Evolutionary conservation across 257 asterid species (phyloP), one percentile per base, ranked within the genome.

Genomic region (Schizonepeta tenuifolia): DNA sequence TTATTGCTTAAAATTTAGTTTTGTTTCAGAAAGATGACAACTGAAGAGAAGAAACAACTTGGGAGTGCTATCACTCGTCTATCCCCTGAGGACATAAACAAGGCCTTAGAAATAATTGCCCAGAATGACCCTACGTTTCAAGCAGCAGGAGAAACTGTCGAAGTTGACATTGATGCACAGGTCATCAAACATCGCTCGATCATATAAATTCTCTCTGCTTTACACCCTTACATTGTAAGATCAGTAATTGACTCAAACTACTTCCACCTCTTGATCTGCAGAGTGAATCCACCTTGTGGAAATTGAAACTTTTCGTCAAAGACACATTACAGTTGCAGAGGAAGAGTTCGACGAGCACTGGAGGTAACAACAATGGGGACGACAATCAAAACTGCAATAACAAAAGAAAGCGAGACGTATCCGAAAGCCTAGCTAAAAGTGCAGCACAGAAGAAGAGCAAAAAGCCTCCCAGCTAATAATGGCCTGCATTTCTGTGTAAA

Each of bases 201-300:
- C 53, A 7, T 41, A 24, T 67, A 38, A 43, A 0, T 7, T 22
- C 5, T 71, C 65, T 50, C 76, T 17, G 35, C 38, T 36, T 24
- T 14, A n/a, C 67, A 60, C 43, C 46, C 46, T 41, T 70, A 10
- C 35, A 18, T 31, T 11, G 6, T 15, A 70, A 54, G 54, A 62
- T 28, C 71, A 20, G 2, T 3, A 7, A 21, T 7, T 49, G 18
- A 61, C 40, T 6, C 15, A 18, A 65, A 73, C 17, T 55, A 22
- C 43, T 35, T 55, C 14, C 10, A 36, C 47, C 24, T 14, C 47
- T 17, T 14, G 9, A 61, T 28, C 6, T 78, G 88, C 96, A 93
- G 98, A 90, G 91, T 14, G 92, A 88, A 51, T 75, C 88, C 64
- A 92, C 95, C 1, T 76, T 93, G 78, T 93, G 97, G 96, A 90